These are phyloP conservation scores for Trichoderma citrinoviride DNA, from an alignment of 2,329 filamentous ascomycete genomes.

Conservation along the genomic window DNA sequence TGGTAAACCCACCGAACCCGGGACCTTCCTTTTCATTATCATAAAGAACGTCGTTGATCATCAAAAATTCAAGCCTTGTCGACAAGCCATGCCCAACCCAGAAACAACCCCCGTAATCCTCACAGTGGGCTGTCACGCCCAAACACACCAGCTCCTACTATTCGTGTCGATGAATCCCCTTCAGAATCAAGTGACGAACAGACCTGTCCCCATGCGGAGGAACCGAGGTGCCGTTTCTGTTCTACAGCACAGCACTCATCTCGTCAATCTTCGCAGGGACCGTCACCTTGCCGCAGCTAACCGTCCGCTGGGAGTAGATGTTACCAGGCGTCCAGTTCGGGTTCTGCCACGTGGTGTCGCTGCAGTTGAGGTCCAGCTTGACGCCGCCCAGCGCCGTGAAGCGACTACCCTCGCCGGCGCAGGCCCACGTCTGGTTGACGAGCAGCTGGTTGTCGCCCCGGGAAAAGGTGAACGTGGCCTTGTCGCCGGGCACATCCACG, in stretches of 20 bases:
- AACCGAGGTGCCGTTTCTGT: neutral
- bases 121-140: neutral
- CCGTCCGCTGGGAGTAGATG: constrained; percentile 33
- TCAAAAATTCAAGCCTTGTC: neutral
- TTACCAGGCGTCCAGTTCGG: constrained; percentile 34
- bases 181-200: neutral
- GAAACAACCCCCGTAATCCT: neutral
- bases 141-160: neutral
- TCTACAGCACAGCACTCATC: constrained; percentile 31
- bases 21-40: constrained; percentile 21
- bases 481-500: constrained; percentile 29
- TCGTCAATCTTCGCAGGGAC: constrained; percentile 29
- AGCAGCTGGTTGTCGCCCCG: constrained; percentile 37
- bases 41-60: constrained; percentile 24
- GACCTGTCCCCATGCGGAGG: neutral
- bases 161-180: neutral
- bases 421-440: constrained; percentile 51
- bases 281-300: constrained; percentile 32
- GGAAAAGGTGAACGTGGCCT: constrained; percentile 45
- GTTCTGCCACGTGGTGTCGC: constrained; percentile 31
- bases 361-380: constrained; percentile 33
- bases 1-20: neutral
- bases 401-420: constrained; percentile 39
- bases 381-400: constrained; percentile 32
- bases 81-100: neutral